Percentiles rank a stretch among this genome's conserved stretches.
These are phyloP conservation scores for Fusarium lyarnte DNA, from an alignment of 2,329 filamentous ascomycete genomes.

Conservation along the genomic window DNA sequence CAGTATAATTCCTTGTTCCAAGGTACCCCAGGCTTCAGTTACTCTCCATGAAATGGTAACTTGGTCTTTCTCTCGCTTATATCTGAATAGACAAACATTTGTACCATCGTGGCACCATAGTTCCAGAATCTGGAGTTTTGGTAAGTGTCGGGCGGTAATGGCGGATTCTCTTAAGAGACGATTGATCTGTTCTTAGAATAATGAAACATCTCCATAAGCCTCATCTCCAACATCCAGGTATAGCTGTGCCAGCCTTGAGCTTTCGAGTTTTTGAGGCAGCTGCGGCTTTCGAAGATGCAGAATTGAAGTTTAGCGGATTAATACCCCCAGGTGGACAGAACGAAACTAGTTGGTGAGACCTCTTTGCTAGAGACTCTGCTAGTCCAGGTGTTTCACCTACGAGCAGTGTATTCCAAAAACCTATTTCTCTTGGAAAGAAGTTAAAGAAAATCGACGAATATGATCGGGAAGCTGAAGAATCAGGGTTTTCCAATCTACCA, in stretches of 20 bases:
- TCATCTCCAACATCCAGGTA: too few relatives aligned
- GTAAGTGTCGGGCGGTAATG: accelerated
- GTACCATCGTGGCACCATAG: not conserved
- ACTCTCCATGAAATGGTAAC: not conserved
- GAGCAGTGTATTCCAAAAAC: not conserved
- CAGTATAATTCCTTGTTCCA: accelerated
- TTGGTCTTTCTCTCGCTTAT: not conserved
- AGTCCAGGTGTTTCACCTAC: not conserved
- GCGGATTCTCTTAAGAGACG: not conserved
- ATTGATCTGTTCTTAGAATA: accelerated
- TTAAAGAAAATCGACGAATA: not conserved
- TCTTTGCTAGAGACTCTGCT: not conserved
- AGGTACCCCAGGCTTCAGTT: accelerated
- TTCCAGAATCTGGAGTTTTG: accelerated
- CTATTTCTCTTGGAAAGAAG: accelerated
- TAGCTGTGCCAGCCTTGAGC: not conserved
- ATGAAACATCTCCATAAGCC: accelerated
- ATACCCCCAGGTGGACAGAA: not conserved
- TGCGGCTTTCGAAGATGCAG: not conserved
- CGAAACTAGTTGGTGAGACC: not conserved
- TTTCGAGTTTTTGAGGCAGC: accelerated
- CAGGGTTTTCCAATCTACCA: not conserved
- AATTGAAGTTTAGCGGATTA: accelerated
- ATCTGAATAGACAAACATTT: accelerated
- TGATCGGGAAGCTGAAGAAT: not conserved